Percentiles rank a stretch among this genome's conserved stretches.
These are phyloP conservation scores for Oryza glaberrima DNA, from an alignment of 176 grass and related monocot species.

Conservation along the genomic window DNA sequence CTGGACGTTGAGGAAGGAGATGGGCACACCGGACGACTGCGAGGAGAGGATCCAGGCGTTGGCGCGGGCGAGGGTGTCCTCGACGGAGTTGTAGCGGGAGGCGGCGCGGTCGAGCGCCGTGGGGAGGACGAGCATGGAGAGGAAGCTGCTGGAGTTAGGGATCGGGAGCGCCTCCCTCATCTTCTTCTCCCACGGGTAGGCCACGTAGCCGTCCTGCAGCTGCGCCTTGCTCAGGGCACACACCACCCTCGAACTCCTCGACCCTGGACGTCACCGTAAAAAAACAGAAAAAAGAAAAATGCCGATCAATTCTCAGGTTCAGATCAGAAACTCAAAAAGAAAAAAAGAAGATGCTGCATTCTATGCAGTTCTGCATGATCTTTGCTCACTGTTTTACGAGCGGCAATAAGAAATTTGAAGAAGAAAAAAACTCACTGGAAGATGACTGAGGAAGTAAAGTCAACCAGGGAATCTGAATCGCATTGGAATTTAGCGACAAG, in stretches of 20 bases:
- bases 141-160: constrained; percentile 72
- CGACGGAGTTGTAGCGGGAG: constrained; percentile 78
- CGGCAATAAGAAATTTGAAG: not conserved
- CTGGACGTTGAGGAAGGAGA: constrained; percentile 83
- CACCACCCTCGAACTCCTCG: constrained; percentile 77
- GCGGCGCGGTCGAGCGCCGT: constrained; percentile 61
- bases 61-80: constrained; percentile 84
- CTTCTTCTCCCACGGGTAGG: constrained; percentile 96
- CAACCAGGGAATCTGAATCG: constrained; percentile 1
- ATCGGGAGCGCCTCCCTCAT: constrained; percentile 79
- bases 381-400: not conserved
- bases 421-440: not conserved
- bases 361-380: not conserved
- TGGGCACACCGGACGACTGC: constrained; percentile 72
- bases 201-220: constrained; percentile 87
- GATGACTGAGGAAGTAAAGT: constrained; percentile 9
- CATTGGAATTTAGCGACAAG: not conserved
- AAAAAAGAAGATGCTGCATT: not conserved
- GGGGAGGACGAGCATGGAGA: constrained; percentile 85
- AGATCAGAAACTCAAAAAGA: not conserved
- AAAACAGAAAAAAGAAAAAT: not conserved
- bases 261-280: constrained; percentile 44
- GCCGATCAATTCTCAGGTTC: not conserved
- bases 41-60: constrained; percentile 81
- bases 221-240: constrained; percentile 89